Evolutionary conservation across 768 basidiomycete genomes (phyloP), one percentile per base, ranked within the genome.

Genomic region (Podaxis sp.): DNA sequence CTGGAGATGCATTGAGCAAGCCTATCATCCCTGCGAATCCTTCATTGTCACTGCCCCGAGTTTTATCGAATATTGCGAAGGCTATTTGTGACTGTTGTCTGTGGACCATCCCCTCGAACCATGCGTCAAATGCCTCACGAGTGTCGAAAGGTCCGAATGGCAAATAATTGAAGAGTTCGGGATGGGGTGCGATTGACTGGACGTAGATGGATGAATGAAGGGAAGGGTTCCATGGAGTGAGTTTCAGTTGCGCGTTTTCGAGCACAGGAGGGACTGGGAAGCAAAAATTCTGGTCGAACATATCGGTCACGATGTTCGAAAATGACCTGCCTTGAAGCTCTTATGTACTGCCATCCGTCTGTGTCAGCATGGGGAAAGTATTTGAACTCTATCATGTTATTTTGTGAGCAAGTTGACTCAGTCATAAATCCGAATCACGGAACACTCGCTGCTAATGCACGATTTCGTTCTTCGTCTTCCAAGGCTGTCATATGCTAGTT

Each of bases 31-130:
- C 88, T 2, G 87, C 87, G 8, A 88, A 66, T 2, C 71, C 72
- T 19, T 68, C 68, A 29, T 57, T 36, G 0, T 47, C 52, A 1
- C 50, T 55, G 8, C 58, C 40, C 24, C 66, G 70, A 0, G 80
- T 79, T 64, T 82, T 83, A 68, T 88, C 84, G 67, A 81, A 79
- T 43, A 88, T 74, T 36, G 80, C 81, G 64, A 84, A 86, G n/a
- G 85, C 69, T 13, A 80, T 61, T 41, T 70, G 67, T 2, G 69
- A 72, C 1, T 71, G 71, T 52, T 80, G 70, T 1, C 71, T 68
- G 4, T 67, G 71, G 40, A 85, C 73, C 24, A 71, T 71, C 9
- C 64, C 66, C 24, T 77, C 69, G 61, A 81, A 64, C 51, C 81
- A 68, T 6, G 69, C 70, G 8, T 71, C 61, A 2, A 73, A 60